Percentiles rank a stretch among this genome's conserved stretches.
Evolutionary conservation across 805 yeast genomes (phyloP).

Genomic region (Schwanniomyces occidentalis): DNA sequence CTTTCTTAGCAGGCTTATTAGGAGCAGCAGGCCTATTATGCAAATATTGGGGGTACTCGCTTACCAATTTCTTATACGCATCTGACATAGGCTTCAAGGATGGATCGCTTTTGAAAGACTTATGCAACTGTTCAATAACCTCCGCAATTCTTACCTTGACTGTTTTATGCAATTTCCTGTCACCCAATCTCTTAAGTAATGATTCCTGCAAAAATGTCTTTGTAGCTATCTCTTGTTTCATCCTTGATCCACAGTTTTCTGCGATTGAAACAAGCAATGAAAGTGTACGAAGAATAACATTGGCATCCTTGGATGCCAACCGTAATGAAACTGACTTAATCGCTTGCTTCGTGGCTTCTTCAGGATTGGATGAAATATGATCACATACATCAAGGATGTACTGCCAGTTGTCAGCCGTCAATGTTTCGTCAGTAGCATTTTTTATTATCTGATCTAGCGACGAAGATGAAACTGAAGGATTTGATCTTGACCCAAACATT

Average conservation of each 20-base stretch:
- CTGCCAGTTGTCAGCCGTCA: conserved; percentile 46
- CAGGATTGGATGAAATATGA: conserved; percentile 37
- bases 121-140: conserved; percentile 64
- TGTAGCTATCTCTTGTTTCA: conserved; percentile 45
- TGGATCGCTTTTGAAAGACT: conserved; percentile 71
- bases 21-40: conserved; percentile 34
- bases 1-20: conserved; percentile 57
- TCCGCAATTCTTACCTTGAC: conserved; percentile 68
- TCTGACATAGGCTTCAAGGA: conserved; percentile 69
- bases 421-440: conserved; percentile 41
- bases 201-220: conserved; percentile 34
- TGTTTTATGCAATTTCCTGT: conserved; percentile 57
- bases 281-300: conserved; percentile 37
- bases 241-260: conserved; percentile 46
- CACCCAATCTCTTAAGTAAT: conserved; percentile 47
- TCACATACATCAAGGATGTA: conserved; percentile 45
- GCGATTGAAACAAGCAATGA: conserved; percentile 40
- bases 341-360: conserved; percentile 34
- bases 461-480: neutral
- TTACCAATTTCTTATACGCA: conserved; percentile 51
- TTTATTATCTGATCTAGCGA: conserved; percentile 23
- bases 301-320: conserved; percentile 37
- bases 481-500: conserved; percentile 7
- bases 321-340: conserved; percentile 23
- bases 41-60: conserved; percentile 36